Evolutionary conservation across 257 asterid genomes (phyloP).

Genomic region (Nicotiana otophora): DNA sequence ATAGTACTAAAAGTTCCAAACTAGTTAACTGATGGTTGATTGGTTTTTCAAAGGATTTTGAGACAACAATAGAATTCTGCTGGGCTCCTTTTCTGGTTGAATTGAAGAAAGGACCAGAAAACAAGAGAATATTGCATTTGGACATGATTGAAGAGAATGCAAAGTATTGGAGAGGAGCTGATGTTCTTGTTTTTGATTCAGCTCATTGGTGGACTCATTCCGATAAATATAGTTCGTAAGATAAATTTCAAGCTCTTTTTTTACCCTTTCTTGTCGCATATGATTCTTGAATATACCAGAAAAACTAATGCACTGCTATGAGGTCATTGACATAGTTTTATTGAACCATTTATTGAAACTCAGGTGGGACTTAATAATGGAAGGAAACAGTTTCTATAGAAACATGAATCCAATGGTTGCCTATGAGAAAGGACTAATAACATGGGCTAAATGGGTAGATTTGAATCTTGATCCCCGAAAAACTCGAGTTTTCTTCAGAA

Average conservation of each 20-base stretch:
- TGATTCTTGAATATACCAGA: neutral
- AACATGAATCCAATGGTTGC: conserved; percentile 63
- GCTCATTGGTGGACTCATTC: conserved; percentile 99
- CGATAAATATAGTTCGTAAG: conserved; percentile 72
- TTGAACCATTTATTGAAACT: conserved; percentile 3
- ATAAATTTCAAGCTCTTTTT: neutral
- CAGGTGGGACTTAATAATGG: conserved; percentile 88
- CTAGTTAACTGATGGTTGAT: neutral
- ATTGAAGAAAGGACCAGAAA: conserved; percentile 47
- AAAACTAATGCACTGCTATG: neutral
- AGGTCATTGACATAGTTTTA: neutral
- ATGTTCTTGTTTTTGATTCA: conserved; percentile 82
- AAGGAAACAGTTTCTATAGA: conserved; percentile 52
- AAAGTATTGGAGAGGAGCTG: conserved; percentile 82
- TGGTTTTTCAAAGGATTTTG: conserved; percentile 49
- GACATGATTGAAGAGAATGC: conserved; percentile 88
- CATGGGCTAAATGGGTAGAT: conserved; percentile 88
- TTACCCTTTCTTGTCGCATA: neutral
- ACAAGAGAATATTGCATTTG: conserved; percentile 62
- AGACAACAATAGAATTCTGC: conserved; percentile 77
- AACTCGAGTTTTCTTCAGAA: conserved; percentile 67
- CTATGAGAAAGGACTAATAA: conserved; percentile 65
- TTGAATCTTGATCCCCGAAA: conserved; percentile 68
- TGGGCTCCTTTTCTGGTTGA: conserved; percentile 96
- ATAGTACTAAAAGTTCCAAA: neutral